These are phyloP conservation scores for Litsea cubeba DNA, from an alignment of 164 flowering plant species.

Conservation along the genomic window DNA sequence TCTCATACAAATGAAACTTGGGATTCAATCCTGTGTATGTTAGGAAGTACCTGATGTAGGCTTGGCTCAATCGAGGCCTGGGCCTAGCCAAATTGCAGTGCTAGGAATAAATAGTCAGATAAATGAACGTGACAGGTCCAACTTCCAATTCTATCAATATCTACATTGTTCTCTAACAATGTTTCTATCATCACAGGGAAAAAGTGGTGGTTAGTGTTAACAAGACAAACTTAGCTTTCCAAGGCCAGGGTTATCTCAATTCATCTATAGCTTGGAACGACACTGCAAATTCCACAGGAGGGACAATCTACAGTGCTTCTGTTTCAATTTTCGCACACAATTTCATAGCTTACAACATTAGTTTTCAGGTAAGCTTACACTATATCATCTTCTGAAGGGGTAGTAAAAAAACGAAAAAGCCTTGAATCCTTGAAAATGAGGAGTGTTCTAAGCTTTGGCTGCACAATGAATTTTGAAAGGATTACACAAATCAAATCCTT, in stretches of 20 bases:
- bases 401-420: no score
- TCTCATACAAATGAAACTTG: background rate
- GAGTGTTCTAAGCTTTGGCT: background rate
- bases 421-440: background rate
- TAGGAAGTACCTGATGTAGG: background rate
- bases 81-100: background rate
- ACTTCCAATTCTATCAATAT: background rate
- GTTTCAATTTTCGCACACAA: slow-evolving; percentile 54
- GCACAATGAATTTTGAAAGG: background rate
- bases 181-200: slow-evolving; percentile 46
- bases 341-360: slow-evolving; percentile 68
- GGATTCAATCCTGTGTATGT: background rate
- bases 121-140: background rate
- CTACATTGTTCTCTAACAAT: no score
- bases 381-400: no score
- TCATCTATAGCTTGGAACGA: slow-evolving; percentile 75
- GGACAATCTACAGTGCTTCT: slow-evolving; percentile 52
- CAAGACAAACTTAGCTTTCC: slow-evolving; percentile 64
- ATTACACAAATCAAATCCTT: background rate
- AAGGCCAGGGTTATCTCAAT: slow-evolving; percentile 62
- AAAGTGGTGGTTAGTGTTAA: slow-evolving; percentile 51
- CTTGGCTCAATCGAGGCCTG: background rate
- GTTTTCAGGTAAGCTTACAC: slow-evolving; percentile 52
- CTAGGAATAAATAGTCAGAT: background rate
- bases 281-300: slow-evolving; percentile 81